These are phyloP conservation scores for Stentor roeselii DNA, from an alignment of 73 alveolate genomes.

Conservation along the genomic window DNA sequence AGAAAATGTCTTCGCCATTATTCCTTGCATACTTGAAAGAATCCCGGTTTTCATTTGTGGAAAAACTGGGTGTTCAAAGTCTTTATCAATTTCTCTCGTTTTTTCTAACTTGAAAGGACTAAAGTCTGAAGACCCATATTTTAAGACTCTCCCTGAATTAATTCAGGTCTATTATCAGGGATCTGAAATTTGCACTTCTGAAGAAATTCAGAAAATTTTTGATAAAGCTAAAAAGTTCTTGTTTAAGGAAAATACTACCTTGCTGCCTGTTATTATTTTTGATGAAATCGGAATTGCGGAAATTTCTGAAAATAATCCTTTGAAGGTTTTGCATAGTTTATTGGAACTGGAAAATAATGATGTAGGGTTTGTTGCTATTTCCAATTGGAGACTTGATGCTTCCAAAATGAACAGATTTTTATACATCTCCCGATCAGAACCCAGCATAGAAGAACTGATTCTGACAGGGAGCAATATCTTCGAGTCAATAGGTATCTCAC, in stretches of 20 bases:
- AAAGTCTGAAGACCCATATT: constrained; percentile 2
- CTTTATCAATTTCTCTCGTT: constrained; percentile 44
- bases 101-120: constrained; percentile 47
- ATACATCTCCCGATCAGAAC: constrained; percentile 59
- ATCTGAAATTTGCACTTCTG: constrained; percentile 12
- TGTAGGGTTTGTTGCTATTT: constrained; percentile 41
- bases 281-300: constrained; percentile 40
- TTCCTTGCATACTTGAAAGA: constrained; percentile 44
- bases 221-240: constrained; percentile 19
- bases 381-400: constrained; percentile 58
- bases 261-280: constrained; percentile 33
- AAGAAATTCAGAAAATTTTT: constrained; percentile 26
- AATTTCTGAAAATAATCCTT: constrained; percentile 25
- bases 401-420: constrained; percentile 66
- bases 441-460: constrained; percentile 55
- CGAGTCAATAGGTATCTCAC: constrained; percentile 37
- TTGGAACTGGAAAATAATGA: constrained; percentile 36
- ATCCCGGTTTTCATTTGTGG: constrained; percentile 67
- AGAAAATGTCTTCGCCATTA: constrained; percentile 56
- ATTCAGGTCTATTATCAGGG: constrained; percentile 14
- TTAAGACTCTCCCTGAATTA: constrained; percentile 24
- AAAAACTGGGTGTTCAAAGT: constrained; percentile 66
- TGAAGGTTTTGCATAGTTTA: constrained; percentile 24
- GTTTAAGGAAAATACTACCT: neutral
- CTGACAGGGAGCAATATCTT: constrained; percentile 51